Conservation (phyloP, 768 basidiomycete species). For the Mycena leptocephala region DNA sequence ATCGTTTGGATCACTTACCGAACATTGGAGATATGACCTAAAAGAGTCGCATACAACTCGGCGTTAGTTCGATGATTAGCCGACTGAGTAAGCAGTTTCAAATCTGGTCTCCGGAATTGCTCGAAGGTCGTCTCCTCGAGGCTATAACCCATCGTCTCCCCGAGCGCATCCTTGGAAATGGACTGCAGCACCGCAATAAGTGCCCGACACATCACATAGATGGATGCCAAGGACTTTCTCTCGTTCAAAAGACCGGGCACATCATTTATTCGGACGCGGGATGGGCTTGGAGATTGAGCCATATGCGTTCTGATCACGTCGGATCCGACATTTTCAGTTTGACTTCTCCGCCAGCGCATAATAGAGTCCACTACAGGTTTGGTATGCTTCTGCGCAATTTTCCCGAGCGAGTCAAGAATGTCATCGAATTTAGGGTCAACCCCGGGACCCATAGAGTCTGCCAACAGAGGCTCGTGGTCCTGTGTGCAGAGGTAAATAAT, state of each 20-base stretch:
- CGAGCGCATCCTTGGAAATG: slow-evolving; percentile 83
- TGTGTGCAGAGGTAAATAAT: slow-evolving; percentile 42
- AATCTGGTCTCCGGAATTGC: slow-evolving; percentile 82
- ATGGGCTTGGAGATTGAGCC: slow-evolving; percentile 53
- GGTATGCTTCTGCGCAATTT: slow-evolving; percentile 88
- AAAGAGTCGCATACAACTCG: slow-evolving; percentile 86
- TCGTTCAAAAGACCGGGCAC: slow-evolving; percentile 71
- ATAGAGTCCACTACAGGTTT: slow-evolving; percentile 91
- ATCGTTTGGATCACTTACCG: slow-evolving; percentile 65
- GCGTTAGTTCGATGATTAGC: slow-evolving; percentile 87
- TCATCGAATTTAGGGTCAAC: slow-evolving; percentile 88
- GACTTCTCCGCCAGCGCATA: slow-evolving; percentile 88
- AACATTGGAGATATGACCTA: slow-evolving; percentile 87
- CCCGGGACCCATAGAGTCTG: slow-evolving; percentile 78
- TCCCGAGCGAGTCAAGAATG: slow-evolving; percentile 87
- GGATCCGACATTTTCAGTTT: slow-evolving; percentile 72
- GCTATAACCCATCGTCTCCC: slow-evolving; percentile 82
- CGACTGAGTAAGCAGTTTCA: slow-evolving; percentile 76
- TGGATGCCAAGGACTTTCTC: slow-evolving; percentile 85
- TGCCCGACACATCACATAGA: slow-evolving; percentile 93
- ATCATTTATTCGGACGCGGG: slow-evolving; percentile 62
- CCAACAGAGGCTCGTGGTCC: slow-evolving; percentile 81
- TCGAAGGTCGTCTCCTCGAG: slow-evolving; percentile 94
- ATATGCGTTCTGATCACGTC: slow-evolving; percentile 70
- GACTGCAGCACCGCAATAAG: slow-evolving; percentile 84